phyloP scores from a whole-genome alignment of 768 basidiomycete genomes.

The Tephrocybe sp. region DNA sequence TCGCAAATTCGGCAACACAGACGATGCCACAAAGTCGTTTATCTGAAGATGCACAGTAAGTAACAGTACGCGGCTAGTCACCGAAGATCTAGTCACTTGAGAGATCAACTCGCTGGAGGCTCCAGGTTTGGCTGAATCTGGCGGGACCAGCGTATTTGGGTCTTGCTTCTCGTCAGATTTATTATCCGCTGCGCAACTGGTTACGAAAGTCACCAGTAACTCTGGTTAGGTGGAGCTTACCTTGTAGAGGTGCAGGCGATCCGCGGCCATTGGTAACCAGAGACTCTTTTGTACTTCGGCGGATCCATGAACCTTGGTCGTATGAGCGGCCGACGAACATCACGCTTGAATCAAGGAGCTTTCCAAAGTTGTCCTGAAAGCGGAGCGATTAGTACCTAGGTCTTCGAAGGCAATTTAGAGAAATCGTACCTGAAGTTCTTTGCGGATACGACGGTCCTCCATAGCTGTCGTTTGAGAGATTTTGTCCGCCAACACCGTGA shows the following conservation, averaged over 20 bases:
- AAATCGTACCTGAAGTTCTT: slow-evolving; percentile 74
- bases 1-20: slow-evolving; percentile 71
- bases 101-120: slow-evolving; percentile 40
- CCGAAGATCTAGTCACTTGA: slow-evolving; percentile 33
- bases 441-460: slow-evolving; percentile 84
- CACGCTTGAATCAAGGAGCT: slow-evolving; percentile 79
- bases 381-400: background rate
- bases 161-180: slow-evolving; percentile 64
- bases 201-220: background rate
- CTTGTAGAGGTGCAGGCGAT: slow-evolving; percentile 56
- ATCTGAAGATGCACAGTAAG: slow-evolving; percentile 43
- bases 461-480: slow-evolving; percentile 86
- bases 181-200: slow-evolving; percentile 25
- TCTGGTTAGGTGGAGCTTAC: slow-evolving; percentile 11
- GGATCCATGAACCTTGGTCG: slow-evolving; percentile 80
- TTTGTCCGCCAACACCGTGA: slow-evolving; percentile 78
- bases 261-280: slow-evolving; percentile 63
- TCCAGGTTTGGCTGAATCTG: slow-evolving; percentile 30
- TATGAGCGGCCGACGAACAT: slow-evolving; percentile 67
- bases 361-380: slow-evolving; percentile 74
- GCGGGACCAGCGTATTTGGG: slow-evolving; percentile 37
- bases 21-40: slow-evolving; percentile 63
- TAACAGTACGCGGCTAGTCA: slow-evolving; percentile 4
- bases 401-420: background rate
- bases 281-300: slow-evolving; percentile 63